Evolutionary conservation across 2,329 filamentous ascomycete species (phyloP).

Genomic region (Fusarium denticulatum): DNA sequence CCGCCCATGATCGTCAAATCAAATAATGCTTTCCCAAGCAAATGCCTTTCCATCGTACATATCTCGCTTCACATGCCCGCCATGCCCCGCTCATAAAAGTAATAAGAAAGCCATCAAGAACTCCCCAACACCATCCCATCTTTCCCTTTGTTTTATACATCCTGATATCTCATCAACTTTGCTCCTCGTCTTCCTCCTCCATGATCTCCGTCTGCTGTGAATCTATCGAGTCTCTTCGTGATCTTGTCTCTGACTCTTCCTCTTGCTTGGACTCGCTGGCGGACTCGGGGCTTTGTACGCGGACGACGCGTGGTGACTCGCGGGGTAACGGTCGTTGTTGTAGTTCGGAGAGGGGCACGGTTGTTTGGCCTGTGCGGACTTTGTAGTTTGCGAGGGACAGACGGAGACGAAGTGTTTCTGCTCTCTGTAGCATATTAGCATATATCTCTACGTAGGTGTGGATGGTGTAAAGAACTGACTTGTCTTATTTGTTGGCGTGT

Average conservation of each 20-base stretch:
- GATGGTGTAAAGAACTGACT: constrained; percentile 47
- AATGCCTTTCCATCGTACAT: not conserved
- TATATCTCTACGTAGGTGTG: not conserved
- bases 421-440: constrained; percentile 57
- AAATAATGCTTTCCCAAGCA: constrained; percentile 3
- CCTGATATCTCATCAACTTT: not conserved
- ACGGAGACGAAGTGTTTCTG: constrained; percentile 73
- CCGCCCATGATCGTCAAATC: constrained; percentile 17
- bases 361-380: constrained; percentile 75
- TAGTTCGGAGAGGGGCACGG: constrained; percentile 71
- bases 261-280: not conserved
- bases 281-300: constrained; percentile 38
- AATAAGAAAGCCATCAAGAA: constrained; percentile 12
- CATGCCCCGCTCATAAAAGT: constrained; percentile 9
- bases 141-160: not conserved
- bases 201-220: constrained; percentile 29
- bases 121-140: constrained; percentile 19
- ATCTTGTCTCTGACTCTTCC: constrained; percentile 2
- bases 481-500: constrained; percentile 64
- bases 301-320: constrained; percentile 35
- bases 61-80: constrained; percentile 8
- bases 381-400: constrained; percentile 79
- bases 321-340: constrained; percentile 51
- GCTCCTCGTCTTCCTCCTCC: constrained; percentile 9
- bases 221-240: constrained; percentile 28